Conservation (phyloP, 1,139 yeast species). For the Eremothecium sinecaudum region DNA sequence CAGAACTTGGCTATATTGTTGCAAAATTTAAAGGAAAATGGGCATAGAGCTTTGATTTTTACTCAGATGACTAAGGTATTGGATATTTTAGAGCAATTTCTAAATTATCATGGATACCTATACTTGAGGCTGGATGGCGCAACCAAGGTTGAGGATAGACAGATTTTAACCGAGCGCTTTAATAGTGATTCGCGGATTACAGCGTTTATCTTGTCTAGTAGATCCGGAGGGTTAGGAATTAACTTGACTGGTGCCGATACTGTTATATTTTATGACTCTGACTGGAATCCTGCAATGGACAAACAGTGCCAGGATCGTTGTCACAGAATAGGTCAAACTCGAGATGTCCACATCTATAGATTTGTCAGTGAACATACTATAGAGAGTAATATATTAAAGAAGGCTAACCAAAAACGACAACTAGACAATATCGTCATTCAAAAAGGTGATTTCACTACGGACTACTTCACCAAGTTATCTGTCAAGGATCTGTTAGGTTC, state of each 20-base stretch:
- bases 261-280: constrained; percentile 97
- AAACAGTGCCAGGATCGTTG: constrained; percentile 98
- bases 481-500: constrained; percentile 81
- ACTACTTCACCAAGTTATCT: constrained; percentile 81
- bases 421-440: constrained; percentile 94
- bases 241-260: constrained; percentile 98
- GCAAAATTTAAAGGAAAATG: constrained; percentile 69
- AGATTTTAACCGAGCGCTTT: constrained; percentile 83
- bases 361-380: constrained; percentile 94
- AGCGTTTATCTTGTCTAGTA: constrained; percentile 83
- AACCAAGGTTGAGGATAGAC: constrained; percentile 94
- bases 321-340: constrained; percentile 95
- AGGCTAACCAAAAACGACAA: constrained; percentile 92
- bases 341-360: constrained; percentile 95
- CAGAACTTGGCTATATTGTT: constrained; percentile 72
- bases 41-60: constrained; percentile 90
- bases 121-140: constrained; percentile 97
- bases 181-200: constrained; percentile 80
- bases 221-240: constrained; percentile 98
- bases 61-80: constrained; percentile 97
- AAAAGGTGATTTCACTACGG: constrained; percentile 97
- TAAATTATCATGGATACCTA: constrained; percentile 89
- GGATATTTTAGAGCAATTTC: constrained; percentile 85
- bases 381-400: constrained; percentile 85
- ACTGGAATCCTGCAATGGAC: constrained; percentile 99